Evolutionary conservation across 2,329 filamentous ascomycete species (phyloP).

Genomic region (Cladobotryum protrusum): DNA sequence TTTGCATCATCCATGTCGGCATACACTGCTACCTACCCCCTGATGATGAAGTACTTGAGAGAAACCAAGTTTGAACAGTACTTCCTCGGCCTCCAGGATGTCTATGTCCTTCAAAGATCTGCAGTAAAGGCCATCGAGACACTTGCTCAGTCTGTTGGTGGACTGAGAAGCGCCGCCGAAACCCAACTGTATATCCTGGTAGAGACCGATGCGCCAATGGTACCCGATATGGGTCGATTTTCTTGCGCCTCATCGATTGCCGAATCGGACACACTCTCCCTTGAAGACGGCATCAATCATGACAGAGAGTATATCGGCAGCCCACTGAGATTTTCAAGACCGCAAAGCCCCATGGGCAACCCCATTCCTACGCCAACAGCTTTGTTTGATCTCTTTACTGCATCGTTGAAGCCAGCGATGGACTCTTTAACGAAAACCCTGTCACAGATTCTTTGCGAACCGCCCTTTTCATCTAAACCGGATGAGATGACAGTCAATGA

Average conservation of each 20-base stretch:
- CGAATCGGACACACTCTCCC: slow-evolving; percentile 3
- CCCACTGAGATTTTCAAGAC: background rate
- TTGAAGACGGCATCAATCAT: background rate
- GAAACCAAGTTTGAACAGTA: slow-evolving; percentile 86
- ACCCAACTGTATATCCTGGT: slow-evolving; percentile 78
- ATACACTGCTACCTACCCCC: slow-evolving; percentile 53
- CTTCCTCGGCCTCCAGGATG: slow-evolving; percentile 64
- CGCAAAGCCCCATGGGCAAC: background rate
- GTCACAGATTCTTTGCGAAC: slow-evolving; percentile 72
- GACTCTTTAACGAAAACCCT: slow-evolving; percentile 81
- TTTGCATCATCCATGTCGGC: slow-evolving; percentile 54
- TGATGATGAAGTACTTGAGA: slow-evolving; percentile 65
- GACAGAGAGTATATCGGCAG: background rate
- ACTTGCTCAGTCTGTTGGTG: slow-evolving; percentile 78
- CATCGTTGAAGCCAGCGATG: slow-evolving; percentile 80
- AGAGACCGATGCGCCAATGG: slow-evolving; percentile 37
- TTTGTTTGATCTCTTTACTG: slow-evolving; percentile 81
- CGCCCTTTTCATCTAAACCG: slow-evolving; percentile 54
- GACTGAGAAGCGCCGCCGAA: slow-evolving; percentile 74
- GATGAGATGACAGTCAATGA: slow-evolving; percentile 56
- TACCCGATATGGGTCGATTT: slow-evolving; percentile 1
- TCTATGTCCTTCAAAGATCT: slow-evolving; percentile 68
- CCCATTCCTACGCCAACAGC: slow-evolving; percentile 50
- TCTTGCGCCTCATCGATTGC: slow-evolving; percentile 4
- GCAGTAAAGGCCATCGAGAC: slow-evolving; percentile 76